phyloP scores from a whole-genome alignment of 768 basidiomycete species.

The Auricularia auricula-judae region DNA sequence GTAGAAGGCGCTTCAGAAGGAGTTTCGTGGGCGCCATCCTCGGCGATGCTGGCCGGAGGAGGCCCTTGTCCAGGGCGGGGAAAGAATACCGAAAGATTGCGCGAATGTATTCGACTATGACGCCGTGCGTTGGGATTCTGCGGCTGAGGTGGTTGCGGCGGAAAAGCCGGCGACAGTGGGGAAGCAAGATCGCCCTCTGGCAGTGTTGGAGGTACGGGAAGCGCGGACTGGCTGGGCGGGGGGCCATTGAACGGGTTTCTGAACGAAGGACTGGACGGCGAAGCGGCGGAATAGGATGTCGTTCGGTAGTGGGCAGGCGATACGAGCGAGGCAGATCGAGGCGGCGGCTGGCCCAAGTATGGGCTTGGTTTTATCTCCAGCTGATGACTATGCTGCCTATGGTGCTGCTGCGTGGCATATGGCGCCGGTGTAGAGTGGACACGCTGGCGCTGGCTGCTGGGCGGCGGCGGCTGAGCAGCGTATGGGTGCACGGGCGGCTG shows the following conservation, averaged over 20 bases:
- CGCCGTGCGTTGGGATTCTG: conserved; percentile 19
- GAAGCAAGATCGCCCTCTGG: neutral
- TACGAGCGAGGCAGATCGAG: neutral
- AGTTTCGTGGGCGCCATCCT: conserved; percentile 50
- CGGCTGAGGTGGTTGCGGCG: neutral
- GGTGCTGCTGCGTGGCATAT: neutral
- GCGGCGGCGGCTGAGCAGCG: neutral
- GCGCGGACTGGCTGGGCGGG: neutral
- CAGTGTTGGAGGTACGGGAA: neutral
- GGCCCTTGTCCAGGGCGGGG: conserved; percentile 55
- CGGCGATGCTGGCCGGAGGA: conserved; percentile 49
- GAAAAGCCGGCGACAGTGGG: neutral
- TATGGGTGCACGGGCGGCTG: neutral
- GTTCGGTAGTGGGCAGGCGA: neutral
- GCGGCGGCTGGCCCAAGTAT: neutral
- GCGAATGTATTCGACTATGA: conserved; percentile 74
- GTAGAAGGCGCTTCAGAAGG: conserved; percentile 29
- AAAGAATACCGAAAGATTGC: conserved; percentile 87
- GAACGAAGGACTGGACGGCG: neutral
- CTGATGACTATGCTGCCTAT: neutral
- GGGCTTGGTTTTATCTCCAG: neutral
- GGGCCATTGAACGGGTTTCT: neutral
- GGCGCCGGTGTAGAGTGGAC: neutral
- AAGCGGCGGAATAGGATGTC: neutral
- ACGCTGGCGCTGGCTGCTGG: neutral